phyloP scores from a whole-genome alignment of 2,329 filamentous ascomycete genomes.

The Hypoxylon sp. region DNA sequence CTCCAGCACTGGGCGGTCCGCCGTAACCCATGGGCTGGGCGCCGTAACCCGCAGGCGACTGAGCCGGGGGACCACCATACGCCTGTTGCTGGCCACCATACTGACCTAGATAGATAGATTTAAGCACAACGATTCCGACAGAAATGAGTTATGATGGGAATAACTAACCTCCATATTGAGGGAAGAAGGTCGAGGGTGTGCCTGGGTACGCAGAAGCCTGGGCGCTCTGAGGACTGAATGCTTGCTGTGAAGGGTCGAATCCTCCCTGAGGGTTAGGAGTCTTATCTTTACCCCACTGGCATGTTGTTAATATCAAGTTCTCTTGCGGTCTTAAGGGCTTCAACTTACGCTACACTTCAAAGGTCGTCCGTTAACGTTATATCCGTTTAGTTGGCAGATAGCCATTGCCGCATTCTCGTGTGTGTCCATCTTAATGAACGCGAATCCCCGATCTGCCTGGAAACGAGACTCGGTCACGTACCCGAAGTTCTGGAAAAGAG shows the following conservation, averaged over 20 bases:
- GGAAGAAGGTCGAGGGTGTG: constrained; percentile 87
- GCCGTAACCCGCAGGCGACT: constrained; percentile 74
- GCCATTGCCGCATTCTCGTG: constrained; percentile 99
- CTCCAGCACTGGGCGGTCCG: constrained; percentile 81
- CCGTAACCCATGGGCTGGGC: constrained; percentile 80
- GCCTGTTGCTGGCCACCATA: constrained; percentile 77
- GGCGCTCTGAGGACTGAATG: constrained; percentile 80
- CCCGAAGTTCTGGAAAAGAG: constrained; percentile 98
- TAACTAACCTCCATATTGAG: constrained; percentile 87
- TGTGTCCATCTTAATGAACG: constrained; percentile 99
- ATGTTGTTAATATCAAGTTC: constrained; percentile 54
- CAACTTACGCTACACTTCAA: constrained; percentile 96
- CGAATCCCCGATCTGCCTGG: constrained; percentile 97
- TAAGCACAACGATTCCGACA: constrained; percentile 69
- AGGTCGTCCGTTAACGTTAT: constrained; percentile 96
- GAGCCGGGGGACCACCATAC: constrained; percentile 74
- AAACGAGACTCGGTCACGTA: constrained; percentile 98
- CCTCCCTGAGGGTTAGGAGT: constrained; percentile 79
- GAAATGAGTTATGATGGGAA: constrained; percentile 52
- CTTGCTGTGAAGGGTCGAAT: constrained; percentile 83
- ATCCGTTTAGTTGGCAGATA: constrained; percentile 97
- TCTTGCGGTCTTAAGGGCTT: constrained; percentile 28
- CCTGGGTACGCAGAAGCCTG: constrained; percentile 80
- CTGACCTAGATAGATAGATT: constrained; percentile 59
- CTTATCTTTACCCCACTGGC: constrained; percentile 98